Conservation (phyloP, 2,329 filamentous ascomycete genomes). For the Thelonectria olida region DNA sequence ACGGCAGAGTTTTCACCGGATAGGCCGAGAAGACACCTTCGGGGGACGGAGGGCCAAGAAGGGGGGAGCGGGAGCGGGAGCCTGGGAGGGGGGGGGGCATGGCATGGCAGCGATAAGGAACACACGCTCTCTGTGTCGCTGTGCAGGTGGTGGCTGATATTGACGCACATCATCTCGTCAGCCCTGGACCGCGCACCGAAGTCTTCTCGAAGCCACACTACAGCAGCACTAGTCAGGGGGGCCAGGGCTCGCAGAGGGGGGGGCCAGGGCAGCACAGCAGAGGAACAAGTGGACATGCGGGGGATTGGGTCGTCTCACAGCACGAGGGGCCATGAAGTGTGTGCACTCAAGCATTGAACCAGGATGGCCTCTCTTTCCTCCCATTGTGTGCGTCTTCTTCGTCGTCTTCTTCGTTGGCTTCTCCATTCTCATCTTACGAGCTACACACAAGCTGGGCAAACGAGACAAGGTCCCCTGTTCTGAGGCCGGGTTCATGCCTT, state of each 20-base stretch:
- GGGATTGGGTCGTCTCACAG: neutral
- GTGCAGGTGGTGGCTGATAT: neutral
- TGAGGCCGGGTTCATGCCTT: neutral
- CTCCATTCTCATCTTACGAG: neutral
- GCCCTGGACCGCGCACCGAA: slow-evolving; percentile 15
- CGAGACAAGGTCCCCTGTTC: neutral
- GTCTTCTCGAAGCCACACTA: slow-evolving; percentile 14
- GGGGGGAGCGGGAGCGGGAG: neutral
- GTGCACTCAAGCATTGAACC: no score
- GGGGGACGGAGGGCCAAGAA: neutral
- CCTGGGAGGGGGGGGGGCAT: no score
- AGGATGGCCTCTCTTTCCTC: neutral
- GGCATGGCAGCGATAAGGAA: neutral
- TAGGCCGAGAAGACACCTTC: slow-evolving; percentile 8
- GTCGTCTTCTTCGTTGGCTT: neutral
- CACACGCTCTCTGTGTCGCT: neutral
- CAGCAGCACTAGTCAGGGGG: slow-evolving; percentile 6
- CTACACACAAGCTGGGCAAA: neutral
- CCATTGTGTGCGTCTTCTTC: neutral
- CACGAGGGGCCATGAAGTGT: no score
- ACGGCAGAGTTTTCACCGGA: slow-evolving; percentile 15
- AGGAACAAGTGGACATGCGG: neutral
- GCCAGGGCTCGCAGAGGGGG: no score
- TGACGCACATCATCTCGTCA: slow-evolving; percentile 22
- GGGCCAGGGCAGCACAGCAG: neutral